These are phyloP conservation scores for Pelargonium australe DNA, from an alignment of 441 rosid genomes.

Conservation along the genomic window DNA sequence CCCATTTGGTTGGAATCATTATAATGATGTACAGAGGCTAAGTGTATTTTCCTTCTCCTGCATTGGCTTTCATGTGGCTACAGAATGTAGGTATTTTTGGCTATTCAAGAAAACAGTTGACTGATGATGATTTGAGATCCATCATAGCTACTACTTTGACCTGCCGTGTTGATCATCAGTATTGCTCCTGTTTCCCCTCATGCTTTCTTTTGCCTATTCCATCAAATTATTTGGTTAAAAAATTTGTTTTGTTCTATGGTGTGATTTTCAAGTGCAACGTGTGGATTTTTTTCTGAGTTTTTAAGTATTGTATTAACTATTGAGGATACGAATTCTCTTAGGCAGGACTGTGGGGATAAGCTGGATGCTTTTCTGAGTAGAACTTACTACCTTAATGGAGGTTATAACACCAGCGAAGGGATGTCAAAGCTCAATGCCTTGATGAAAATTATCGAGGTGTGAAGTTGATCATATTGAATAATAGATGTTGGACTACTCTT, in stretches of 20 bases:
- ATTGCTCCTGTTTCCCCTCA: conserved; percentile 22
- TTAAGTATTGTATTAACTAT: neutral
- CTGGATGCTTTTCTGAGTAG: conserved; percentile 56
- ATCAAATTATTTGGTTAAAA: neutral
- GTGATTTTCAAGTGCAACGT: neutral
- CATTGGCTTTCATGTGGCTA: conserved; percentile 22
- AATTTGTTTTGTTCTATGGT: neutral
- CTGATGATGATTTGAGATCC: conserved; percentile 63
- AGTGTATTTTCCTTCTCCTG: neutral
- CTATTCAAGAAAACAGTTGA: conserved; percentile 62
- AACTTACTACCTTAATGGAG: conserved; percentile 64
- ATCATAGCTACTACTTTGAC: conserved; percentile 65
- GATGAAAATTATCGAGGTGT: conserved; percentile 71
- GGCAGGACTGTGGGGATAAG: conserved; percentile 63
- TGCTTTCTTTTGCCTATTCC: neutral
- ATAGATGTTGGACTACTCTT: conserved; percentile 2
- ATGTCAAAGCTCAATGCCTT: conserved; percentile 57
- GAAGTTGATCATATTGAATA: neutral
- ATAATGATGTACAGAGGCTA: neutral
- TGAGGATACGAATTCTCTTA: conserved; percentile 21
- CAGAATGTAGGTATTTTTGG: conserved; percentile 65
- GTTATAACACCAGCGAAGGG: conserved; percentile 50
- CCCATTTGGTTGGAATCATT: neutral
- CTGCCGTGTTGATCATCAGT: conserved; percentile 78
- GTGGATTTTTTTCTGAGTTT: neutral